Base-by-base conservation (phyloP, 306 rosid genomes). In the Trifolium pratense region DNA sequence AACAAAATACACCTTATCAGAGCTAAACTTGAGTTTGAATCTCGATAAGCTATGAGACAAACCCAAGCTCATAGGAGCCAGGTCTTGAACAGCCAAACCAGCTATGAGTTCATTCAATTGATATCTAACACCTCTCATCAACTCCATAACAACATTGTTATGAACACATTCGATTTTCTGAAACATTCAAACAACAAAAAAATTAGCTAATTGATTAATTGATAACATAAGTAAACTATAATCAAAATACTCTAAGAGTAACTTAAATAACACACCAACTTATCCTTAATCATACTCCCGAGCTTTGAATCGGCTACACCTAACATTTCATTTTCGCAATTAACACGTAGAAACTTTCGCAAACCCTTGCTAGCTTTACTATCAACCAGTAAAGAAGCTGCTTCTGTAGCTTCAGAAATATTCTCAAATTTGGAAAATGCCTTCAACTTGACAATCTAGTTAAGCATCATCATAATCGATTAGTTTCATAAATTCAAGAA, bases 11-110 rank as follows among this genome's bases (percentile, higher is more conserved):
- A 91, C 99, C 96, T 91, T 94, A 23, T 94, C 99, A 4, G 99
- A 91, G 75, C 99, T 94, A 83, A 94, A 94, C 84, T 94, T 94
- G 42, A 94, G 84, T 81, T 87, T 89, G 84, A 90, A 91, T 77
- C 97, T 85, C 45, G 97, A 88, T 48, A 94, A 82, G 81, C 99
- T 94, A 59, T 94, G 97, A 73, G 99, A 94, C 66, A 94, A 84
- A 66, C 97, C 99, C 86, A 94, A 80, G 84, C 92, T 90, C 99
- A 94, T 94, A 7, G 99, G 99, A 6, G 96, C 91, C 91, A 91
- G 71, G 75, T 94, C 99, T 78, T 94, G 95, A 57, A 87, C 91
- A 31, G 90, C 91, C 5, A 91, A 86, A 69, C 99, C 97, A 0
- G 88, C 66, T 73, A 91, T 83, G 65, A 94, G 90, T 31, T 94